Base-by-base conservation (phyloP, 1,284 basidiomycete species). In the Tilletia indica region DNA sequence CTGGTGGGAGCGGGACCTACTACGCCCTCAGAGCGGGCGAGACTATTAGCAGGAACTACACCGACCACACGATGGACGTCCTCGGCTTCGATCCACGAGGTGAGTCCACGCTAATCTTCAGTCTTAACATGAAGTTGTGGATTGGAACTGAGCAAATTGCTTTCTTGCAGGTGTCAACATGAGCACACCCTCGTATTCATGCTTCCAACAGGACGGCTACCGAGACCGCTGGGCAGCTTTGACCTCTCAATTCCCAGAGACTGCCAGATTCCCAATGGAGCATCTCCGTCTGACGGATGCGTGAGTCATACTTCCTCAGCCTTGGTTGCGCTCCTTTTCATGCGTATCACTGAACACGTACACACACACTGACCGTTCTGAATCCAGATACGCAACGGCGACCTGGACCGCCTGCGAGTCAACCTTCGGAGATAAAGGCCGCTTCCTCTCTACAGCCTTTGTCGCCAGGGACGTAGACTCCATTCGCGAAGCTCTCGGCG, bases 21-120 rank as follows among this genome's bases (percentile, higher is more conserved):
- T 36, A 73, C 16, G 70, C 72, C 11, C 73, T 69, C 63, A 69
- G 72, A 12, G 67, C 67, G n/a, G 75, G 48, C 4, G 70, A 74
- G 36, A 8, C 1, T 1, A 42, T 67, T 2, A 56, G 70, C 3
- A 4, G 19, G n/a, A 66, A 45, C 19, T 77, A 72, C 58, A 72
- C 73, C 11, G 42, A 76, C 63, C 12, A 31, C 4, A 73, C 68
- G 4, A 71, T 71, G 8, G 76, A 77, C 38, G 72, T 77, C 3
- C 67, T 77, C 0, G 76, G 76, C 0, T 77, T 73, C 70, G 76
- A 77, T 63, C 76, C 76, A 0, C 56, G 76, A 0, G 61, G 61
- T 64, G 61, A 64, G 61, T 34, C 16, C 36, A 64, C 12, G 14
- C n/a, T 11, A 16, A 25, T 45, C 34, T 31, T 12, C 63, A 21